Evolutionary conservation across 2,329 filamentous ascomycete genomes (phyloP).

Genomic region (Mollisia scopiformis): DNA sequence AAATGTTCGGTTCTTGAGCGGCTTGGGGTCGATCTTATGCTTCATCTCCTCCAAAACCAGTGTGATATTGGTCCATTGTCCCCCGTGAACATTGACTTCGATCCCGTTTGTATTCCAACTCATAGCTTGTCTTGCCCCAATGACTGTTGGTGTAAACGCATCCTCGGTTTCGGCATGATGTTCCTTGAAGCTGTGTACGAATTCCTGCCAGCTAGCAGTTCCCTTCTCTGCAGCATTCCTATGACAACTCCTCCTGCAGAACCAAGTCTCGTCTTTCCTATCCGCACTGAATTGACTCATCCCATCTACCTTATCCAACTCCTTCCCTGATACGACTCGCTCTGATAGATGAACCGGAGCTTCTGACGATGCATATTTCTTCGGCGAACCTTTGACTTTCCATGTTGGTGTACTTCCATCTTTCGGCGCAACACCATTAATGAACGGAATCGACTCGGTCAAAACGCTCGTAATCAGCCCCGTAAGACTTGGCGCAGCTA

Average conservation of each 20-base stretch:
- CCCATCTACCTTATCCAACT: slow-evolving; percentile 44
- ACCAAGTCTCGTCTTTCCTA: slow-evolving; percentile 57
- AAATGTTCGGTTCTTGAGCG: slow-evolving; percentile 68
- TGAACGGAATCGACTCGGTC: slow-evolving; percentile 61
- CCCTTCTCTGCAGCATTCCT: slow-evolving; percentile 50
- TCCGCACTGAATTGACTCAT: slow-evolving; percentile 31
- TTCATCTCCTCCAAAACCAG: slow-evolving; percentile 65
- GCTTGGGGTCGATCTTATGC: slow-evolving; percentile 59
- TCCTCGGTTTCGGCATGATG: slow-evolving; percentile 59
- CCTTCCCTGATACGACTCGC: slow-evolving; percentile 48
- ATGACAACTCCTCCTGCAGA: slow-evolving; percentile 65
- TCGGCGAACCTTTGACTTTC: slow-evolving; percentile 51
- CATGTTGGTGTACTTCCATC: slow-evolving; percentile 43
- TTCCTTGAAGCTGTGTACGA: slow-evolving; percentile 60
- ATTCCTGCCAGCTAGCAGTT: slow-evolving; percentile 67
- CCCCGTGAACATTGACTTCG: slow-evolving; percentile 41
- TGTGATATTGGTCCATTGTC: slow-evolving; percentile 49
- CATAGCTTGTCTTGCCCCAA: slow-evolving; percentile 45
- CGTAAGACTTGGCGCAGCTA: slow-evolving; percentile 38
- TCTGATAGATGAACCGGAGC: slow-evolving; percentile 57
- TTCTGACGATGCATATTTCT: slow-evolving; percentile 50
- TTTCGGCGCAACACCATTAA: slow-evolving; percentile 55
- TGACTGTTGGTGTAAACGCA: slow-evolving; percentile 60
- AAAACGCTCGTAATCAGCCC: slow-evolving; percentile 57
- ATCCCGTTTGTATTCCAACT: slow-evolving; percentile 50